These are phyloP conservation scores for Colletotrichum nymphaeae DNA, from an alignment of 2,329 filamentous ascomycete genomes.

Conservation along the genomic window DNA sequence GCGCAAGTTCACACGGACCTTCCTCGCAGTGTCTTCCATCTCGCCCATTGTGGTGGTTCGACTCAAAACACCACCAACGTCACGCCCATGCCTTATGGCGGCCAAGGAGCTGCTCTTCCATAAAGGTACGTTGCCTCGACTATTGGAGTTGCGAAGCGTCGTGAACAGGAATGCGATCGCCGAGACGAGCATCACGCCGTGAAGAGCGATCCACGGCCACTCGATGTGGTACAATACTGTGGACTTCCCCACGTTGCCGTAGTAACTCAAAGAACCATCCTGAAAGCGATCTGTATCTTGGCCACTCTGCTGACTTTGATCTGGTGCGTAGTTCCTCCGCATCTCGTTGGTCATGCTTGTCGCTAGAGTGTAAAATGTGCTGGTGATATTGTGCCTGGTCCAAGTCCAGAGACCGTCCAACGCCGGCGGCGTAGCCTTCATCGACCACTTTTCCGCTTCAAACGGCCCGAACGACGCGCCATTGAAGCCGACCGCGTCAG, in stretches of 20 bases:
- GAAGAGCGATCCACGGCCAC: constrained; percentile 25
- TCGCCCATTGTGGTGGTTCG: constrained; percentile 14
- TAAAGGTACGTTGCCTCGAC: background rate
- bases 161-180: background rate
- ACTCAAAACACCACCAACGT: background rate
- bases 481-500: background rate
- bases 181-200: background rate
- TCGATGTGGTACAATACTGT: constrained; percentile 6
- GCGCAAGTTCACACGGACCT: background rate
- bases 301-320: background rate
- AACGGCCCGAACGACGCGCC: background rate
- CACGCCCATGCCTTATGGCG: constrained; percentile 1
- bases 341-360: constrained; percentile 24
- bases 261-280: background rate
- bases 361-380: background rate
- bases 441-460: background rate
- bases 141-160: background rate
- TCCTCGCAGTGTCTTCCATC: constrained; percentile 26
- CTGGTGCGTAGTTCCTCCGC: background rate
- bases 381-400: background rate
- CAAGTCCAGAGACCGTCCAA: background rate
- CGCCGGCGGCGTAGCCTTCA: background rate
- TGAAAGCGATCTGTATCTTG: background rate
- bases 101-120: constrained; percentile 31
- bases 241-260: background rate